Evolutionary conservation across 768 basidiomycete species (phyloP).

Genomic region (Mycena leptocephala): DNA sequence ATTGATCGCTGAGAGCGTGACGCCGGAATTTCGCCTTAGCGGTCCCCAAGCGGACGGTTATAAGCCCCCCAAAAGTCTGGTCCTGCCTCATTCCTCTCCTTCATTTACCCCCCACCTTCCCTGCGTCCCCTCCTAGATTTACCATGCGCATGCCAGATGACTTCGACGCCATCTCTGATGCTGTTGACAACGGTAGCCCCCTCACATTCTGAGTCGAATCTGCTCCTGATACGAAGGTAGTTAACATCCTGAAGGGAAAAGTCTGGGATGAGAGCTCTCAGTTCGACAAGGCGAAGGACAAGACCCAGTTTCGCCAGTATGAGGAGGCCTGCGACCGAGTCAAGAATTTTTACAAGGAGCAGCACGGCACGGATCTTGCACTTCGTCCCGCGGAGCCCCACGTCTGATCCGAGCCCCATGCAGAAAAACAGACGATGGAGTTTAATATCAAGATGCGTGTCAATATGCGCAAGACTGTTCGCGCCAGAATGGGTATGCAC

Average conservation of each 20-base stretch:
- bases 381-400: not conserved
- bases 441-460: constrained; percentile 88
- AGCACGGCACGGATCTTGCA: constrained; percentile 69
- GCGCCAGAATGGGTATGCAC: constrained; percentile 76
- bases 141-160: constrained; percentile 38
- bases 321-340: constrained; percentile 85
- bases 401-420: not conserved
- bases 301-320: constrained; percentile 80
- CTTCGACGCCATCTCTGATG: constrained; percentile 64
- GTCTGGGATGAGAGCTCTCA: constrained; percentile 71
- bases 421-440: constrained; percentile 90
- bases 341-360: constrained; percentile 84
- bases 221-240: constrained; percentile 50
- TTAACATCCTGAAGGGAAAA: constrained; percentile 79
- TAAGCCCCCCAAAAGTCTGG: not conserved
- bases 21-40: not conserved
- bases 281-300: constrained; percentile 78
- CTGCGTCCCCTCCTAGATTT: not conserved
- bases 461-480: constrained; percentile 77
- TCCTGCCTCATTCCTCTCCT: not conserved
- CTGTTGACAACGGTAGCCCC: constrained; percentile 62
- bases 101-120: not conserved
- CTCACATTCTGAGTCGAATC: not conserved
- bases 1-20: not conserved
- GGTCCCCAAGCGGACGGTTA: not conserved